These are phyloP conservation scores for Cyamopsis tetragonoloba DNA, from an alignment of 306 rosid genomes.

Conservation along the genomic window DNA sequence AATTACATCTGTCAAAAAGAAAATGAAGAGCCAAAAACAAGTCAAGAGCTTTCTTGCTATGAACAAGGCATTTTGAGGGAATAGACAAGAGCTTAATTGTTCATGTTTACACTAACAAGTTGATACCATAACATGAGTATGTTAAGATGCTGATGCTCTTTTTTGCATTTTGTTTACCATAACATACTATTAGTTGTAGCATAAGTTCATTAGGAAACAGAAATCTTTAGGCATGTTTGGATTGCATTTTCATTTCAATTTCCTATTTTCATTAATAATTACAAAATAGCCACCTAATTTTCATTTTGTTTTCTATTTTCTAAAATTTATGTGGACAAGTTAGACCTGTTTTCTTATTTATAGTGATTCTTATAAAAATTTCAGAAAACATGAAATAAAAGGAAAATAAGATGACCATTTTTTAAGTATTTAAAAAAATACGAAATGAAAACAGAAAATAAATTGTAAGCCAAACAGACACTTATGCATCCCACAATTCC, in stretches of 20 bases:
- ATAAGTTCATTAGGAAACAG: neutral
- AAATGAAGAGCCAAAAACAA: constrained; percentile 18
- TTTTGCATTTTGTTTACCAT: neutral
- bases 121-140: neutral
- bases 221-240: neutral
- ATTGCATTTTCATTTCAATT: too few relatives aligned
- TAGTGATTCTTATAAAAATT: too few relatives aligned
- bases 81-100: neutral
- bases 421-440: too few relatives aligned
- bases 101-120: neutral
- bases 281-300: too few relatives aligned
- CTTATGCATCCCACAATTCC: neutral
- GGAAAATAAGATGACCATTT: too few relatives aligned
- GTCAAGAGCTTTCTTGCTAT: neutral
- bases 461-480: too few relatives aligned
- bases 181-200: neutral
- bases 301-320: too few relatives aligned
- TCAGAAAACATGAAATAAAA: too few relatives aligned
- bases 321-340: too few relatives aligned
- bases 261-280: too few relatives aligned
- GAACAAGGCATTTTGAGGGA: neutral
- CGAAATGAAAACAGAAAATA: too few relatives aligned
- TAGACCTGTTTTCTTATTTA: too few relatives aligned
- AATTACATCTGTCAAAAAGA: constrained; percentile 46
- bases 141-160: neutral